Conservation (phyloP, 2,329 filamentous ascomycete species). For the Diplodia mutila region DNA sequence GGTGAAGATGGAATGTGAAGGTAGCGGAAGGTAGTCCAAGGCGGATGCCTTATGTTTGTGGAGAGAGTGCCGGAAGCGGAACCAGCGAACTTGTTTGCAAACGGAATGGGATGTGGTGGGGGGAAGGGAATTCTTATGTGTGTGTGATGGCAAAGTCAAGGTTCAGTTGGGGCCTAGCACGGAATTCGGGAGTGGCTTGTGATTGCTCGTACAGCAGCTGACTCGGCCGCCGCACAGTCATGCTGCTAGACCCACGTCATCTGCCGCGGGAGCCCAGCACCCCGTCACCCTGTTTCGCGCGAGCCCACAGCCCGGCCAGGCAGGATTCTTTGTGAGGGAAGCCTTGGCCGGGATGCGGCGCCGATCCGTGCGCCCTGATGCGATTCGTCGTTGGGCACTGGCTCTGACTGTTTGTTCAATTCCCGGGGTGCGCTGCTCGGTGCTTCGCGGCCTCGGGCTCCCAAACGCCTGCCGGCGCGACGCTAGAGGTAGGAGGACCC, state of each 20-base stretch:
- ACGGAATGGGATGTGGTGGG: neutral
- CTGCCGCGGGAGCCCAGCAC: neutral
- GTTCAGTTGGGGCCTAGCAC: neutral
- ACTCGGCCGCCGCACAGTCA: constrained; percentile 1
- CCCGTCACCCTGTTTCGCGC: no score
- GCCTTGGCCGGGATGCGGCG: neutral
- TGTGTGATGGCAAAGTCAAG: neutral
- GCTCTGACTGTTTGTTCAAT: no score
- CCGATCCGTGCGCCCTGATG: no score
- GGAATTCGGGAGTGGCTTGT: constrained; percentile 21
- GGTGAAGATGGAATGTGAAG: neutral
- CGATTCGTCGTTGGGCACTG: no score
- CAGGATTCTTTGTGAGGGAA: neutral
- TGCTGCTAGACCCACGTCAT: constrained; percentile 12
- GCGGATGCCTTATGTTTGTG: neutral
- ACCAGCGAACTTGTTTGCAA: constrained; percentile 8
- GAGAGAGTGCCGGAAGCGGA: neutral
- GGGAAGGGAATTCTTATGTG: constrained; percentile 7
- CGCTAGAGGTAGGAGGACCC: constrained; percentile 1
- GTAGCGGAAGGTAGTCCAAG: neutral
- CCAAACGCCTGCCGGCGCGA: neutral
- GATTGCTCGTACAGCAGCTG: constrained; percentile 22
- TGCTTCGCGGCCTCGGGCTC: neutral
- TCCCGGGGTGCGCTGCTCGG: neutral
- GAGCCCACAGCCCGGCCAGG: neutral